Base-by-base conservation (phyloP, 1,139 yeast genomes). In the Sugiyamaella paludigena region DNA sequence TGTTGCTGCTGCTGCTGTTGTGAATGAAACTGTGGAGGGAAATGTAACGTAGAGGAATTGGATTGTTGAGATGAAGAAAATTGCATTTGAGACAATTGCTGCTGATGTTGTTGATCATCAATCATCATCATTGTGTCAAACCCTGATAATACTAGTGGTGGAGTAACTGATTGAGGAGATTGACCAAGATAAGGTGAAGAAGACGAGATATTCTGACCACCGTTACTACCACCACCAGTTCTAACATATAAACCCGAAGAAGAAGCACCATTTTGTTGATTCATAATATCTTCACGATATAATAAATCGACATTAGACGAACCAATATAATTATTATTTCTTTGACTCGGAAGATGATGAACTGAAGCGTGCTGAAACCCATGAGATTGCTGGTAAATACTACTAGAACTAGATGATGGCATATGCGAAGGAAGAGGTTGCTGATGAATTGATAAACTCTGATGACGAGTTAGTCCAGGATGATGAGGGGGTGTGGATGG, bases 401-500 rank as follows among this genome's bases (percentile, higher is more conserved):
- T 35, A 11, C 40, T 36, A 16, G 43, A 39, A 36, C 45, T 39
- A 38, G 39, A 36, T 19, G 44, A 41, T n/a, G 46, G 46, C 26
- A 49, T 27, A 13, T 38, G 31, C 33, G 30, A 36, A 33, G 44
- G 45, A 19, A 47, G 40, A 10, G 45, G 45, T 30, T 39, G 36
- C 13, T 42, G 47, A 28, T 36, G 33, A 28, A 33, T 42, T 10
- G 53, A 43, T 13, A 48, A 30, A 40, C 47, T 38, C 40, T 46
- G 50, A 37, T 40, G 48, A 12, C 47, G 39, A 28, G 44, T 27
- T 24, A 46, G 31, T 12, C 51, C 47, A 6, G 42, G 38, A 34
- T 45, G 45, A 12, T 50, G 52, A 16, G 56, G 57, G 24, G 54
- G 51, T 13, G 57, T 37, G 30, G 56, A 54, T n/a, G 54, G 51